A percentile compares a stretch with the other conserved stretches of the same genome.
Evolutionary conservation across 441 rosid genomes (phyloP).

Genomic region (Syzygium syzygioides): DNA sequence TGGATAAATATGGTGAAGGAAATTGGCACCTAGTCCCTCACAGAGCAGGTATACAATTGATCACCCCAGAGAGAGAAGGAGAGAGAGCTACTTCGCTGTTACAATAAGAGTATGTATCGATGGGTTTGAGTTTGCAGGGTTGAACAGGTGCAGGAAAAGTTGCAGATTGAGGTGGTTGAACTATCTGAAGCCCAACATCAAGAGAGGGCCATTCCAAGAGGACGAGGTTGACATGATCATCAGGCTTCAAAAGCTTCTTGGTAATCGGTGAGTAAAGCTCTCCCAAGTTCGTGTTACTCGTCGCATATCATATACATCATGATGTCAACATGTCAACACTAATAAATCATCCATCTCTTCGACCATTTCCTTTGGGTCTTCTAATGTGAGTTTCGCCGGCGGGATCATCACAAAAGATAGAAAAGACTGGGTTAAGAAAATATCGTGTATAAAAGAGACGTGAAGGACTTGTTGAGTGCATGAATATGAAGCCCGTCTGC

Average conservation of each 20-base stretch:
- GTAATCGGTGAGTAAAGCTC: neutral
- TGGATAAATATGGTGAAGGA: neutral
- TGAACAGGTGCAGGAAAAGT: conserved; percentile 12
- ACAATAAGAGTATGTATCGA: neutral
- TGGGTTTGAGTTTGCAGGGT: neutral
- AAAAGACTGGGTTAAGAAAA: neutral
- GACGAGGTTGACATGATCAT: conserved; percentile 11
- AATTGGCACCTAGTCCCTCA: conserved; percentile 1
- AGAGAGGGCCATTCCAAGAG: conserved; percentile 7
- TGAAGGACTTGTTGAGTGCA: neutral
- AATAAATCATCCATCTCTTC: neutral
- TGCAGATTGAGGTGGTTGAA: conserved; percentile 14
- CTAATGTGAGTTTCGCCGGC: neutral
- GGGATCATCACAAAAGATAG: neutral
- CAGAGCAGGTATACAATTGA: neutral
- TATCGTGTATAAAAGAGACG: neutral
- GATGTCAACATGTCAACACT: neutral
- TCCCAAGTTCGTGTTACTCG: neutral
- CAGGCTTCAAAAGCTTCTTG: conserved; percentile 2
- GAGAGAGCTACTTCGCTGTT: neutral
- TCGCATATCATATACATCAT: neutral
- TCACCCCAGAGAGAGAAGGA: neutral
- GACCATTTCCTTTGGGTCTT: neutral
- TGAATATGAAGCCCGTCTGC: neutral
- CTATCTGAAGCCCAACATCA: conserved; percentile 4